These are phyloP conservation scores for Patellifolia procumbens DNA, from an alignment of 179 eudicot genomes.

Conservation along the genomic window DNA sequence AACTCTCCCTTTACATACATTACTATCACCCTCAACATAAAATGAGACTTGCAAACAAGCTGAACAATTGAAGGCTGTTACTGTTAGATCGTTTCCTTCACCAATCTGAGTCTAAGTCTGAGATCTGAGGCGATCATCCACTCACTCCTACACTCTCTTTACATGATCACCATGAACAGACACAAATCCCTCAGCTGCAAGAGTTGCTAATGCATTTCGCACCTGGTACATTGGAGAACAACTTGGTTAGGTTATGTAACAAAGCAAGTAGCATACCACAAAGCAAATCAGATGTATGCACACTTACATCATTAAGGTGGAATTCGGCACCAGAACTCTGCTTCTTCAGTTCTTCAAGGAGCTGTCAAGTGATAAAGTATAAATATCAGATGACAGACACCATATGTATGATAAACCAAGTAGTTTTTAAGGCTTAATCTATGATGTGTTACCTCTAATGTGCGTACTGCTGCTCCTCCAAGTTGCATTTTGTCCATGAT, in stretches of 20 bases:
- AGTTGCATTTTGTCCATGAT: conserved; percentile 89
- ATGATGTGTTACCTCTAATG: conserved; percentile 54
- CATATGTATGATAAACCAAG: neutral
- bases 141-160: conserved; percentile 58
- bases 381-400: conserved; percentile 2
- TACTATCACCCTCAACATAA: neutral
- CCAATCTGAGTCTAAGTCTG: no score
- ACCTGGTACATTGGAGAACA: conserved; percentile 41
- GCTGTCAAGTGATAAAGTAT: conserved; percentile 37
- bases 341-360: conserved; percentile 87
- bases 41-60: neutral
- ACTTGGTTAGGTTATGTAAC: conserved; percentile 19
- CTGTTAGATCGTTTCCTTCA: neutral
- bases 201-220: conserved; percentile 61
- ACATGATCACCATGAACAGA: conserved; percentile 70
- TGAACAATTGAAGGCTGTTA: neutral
- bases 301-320: conserved; percentile 78
- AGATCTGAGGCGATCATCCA: neutral
- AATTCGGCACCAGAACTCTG: conserved; percentile 65
- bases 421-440: neutral
- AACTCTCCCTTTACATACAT: no score
- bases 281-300: neutral
- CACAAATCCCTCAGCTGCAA: conserved; percentile 70
- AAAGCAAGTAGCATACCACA: neutral
- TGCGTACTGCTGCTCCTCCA: conserved; percentile 74